Evolutionary conservation across 129 eudicot genomes (phyloP).

Genomic region (Pittosporum tobira): DNA sequence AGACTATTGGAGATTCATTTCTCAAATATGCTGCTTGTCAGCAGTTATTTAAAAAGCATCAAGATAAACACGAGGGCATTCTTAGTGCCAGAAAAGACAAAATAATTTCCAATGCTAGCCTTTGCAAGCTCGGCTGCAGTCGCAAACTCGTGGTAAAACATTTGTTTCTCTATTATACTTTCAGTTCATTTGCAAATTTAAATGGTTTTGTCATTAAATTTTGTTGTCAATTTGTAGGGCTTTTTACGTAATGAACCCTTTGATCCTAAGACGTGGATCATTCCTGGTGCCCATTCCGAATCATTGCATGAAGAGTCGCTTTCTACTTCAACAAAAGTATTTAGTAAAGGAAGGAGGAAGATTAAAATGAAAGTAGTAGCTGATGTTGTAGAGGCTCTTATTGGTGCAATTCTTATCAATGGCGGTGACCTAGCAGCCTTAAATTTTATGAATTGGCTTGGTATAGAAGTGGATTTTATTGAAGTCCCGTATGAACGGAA

Average conservation of each 20-base stretch:
- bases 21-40: constrained; percentile 72
- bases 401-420: constrained; percentile 56
- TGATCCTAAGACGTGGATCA: constrained; percentile 64
- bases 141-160: constrained; percentile 56
- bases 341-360: constrained; percentile 22
- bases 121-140: constrained; percentile 78
- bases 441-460: constrained; percentile 77
- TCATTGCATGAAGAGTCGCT: constrained; percentile 30
- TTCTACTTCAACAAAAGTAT: constrained; percentile 31
- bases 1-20: constrained; percentile 89
- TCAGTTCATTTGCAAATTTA: neutral
- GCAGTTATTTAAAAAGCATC: constrained; percentile 46
- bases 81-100: constrained; percentile 39
- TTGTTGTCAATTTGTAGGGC: constrained; percentile 40
- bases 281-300: constrained; percentile 49
- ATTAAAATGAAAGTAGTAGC: constrained; percentile 60
- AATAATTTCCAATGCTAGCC: constrained; percentile 47
- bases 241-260: constrained; percentile 69
- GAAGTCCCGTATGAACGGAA: constrained; percentile 32
- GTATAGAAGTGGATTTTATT: constrained; percentile 50
- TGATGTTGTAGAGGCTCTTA: constrained; percentile 82
- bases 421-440: constrained; percentile 81
- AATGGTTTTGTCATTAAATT: too few species aligned
- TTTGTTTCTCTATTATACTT: neutral
- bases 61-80: constrained; percentile 66